Evolutionary conservation across 2,329 filamentous ascomycete genomes (phyloP).

Genomic region (Blastomyces parvus): DNA sequence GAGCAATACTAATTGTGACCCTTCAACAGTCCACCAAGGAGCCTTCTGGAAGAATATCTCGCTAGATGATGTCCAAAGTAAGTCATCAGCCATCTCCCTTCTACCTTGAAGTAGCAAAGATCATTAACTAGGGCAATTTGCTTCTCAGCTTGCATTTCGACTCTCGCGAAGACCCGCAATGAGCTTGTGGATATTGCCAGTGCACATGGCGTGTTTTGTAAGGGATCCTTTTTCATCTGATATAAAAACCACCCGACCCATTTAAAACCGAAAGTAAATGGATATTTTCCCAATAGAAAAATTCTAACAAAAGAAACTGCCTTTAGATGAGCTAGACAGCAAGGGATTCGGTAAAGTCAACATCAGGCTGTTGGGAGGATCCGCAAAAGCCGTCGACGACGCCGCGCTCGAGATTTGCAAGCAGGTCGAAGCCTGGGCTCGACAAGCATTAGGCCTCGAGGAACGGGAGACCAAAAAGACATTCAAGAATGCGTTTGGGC

Average conservation of each 20-base stretch:
- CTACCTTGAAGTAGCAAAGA: background rate
- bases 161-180: background rate
- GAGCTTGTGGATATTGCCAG: conserved; percentile 1
- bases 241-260: background rate
- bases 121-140: background rate
- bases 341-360: background rate
- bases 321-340: conserved; percentile 1
- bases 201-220: background rate
- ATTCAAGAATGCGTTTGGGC: conserved; percentile 2
- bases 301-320: background rate
- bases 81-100: background rate
- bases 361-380: background rate
- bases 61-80: conserved; percentile 11
- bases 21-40: conserved; percentile 10
- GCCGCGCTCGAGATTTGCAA: conserved; percentile 1
- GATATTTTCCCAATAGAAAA: background rate
- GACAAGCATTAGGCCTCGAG: background rate
- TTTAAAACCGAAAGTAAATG: background rate
- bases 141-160: background rate
- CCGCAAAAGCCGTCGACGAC: background rate
- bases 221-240: background rate
- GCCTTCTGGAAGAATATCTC: conserved; percentile 15
- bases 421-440: background rate
- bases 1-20: background rate
- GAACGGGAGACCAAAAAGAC: background rate